phyloP scores from a whole-genome alignment of 1,139 yeast genomes.

The Spathaspora sp. region DNA sequence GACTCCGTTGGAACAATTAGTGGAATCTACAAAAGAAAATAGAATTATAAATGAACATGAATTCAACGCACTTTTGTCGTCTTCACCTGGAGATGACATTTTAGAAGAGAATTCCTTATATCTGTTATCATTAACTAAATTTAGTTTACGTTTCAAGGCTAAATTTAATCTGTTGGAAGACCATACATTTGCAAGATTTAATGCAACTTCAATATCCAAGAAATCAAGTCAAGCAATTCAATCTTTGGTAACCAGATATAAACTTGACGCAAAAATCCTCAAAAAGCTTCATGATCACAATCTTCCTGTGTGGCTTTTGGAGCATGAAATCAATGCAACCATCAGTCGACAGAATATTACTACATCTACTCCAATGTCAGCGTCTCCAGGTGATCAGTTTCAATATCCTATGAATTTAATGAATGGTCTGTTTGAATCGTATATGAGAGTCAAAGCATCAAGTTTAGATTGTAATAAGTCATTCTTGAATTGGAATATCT shows the following conservation, averaged over 20 bases:
- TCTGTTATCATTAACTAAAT: slow-evolving; percentile 13
- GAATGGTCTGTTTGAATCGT: slow-evolving; percentile 30
- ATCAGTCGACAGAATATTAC: slow-evolving; percentile 7
- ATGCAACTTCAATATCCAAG: background rate
- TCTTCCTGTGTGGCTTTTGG: slow-evolving; percentile 14
- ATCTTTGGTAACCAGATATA: background rate
- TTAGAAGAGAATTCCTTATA: slow-evolving; percentile 8
- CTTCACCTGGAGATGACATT: slow-evolving; percentile 25
- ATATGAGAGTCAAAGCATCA: slow-evolving; percentile 25
- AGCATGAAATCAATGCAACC: slow-evolving; percentile 14
- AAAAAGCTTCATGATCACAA: slow-evolving; percentile 4
- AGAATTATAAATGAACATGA: slow-evolving; percentile 25
- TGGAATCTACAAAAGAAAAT: slow-evolving; percentile 18
- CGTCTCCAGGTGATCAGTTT: slow-evolving; percentile 11
- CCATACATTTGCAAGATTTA: slow-evolving; percentile 16
- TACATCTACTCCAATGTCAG: slow-evolving; percentile 16
- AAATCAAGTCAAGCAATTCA: background rate
- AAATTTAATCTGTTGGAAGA: slow-evolving; percentile 5
- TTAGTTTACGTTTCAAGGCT: slow-evolving; percentile 13
- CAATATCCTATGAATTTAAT: slow-evolving; percentile 19
- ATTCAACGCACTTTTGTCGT: slow-evolving; percentile 24
- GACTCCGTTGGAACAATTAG: slow-evolving; percentile 27
- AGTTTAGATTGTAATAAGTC: slow-evolving; percentile 10
- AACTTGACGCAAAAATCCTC: background rate
- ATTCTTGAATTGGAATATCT: slow-evolving; percentile 37